Evolutionary conservation across 2,329 filamentous ascomycete species (phyloP).

Genomic region (Podosphaera fusca): DNA sequence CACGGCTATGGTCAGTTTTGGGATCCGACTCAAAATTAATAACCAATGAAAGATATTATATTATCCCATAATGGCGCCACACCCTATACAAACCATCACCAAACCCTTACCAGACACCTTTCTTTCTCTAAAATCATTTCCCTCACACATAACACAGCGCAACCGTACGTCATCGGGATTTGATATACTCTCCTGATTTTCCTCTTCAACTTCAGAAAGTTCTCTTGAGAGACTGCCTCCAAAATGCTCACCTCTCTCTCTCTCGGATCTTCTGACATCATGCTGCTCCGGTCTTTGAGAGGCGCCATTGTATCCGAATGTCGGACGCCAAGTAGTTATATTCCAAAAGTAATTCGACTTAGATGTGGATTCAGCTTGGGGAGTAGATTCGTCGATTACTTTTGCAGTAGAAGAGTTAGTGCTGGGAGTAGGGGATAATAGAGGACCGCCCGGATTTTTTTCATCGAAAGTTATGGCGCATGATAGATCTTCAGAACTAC

Average conservation of each 20-base stretch:
- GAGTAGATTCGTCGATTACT: slow-evolving; percentile 21
- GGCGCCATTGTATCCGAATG: slow-evolving; percentile 4
- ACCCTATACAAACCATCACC: slow-evolving; percentile 37
- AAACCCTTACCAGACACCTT: slow-evolving; percentile 28
- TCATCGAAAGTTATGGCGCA: not conserved
- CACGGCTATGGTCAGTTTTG: no score
- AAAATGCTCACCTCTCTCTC: slow-evolving; percentile 3
- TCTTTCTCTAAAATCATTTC: slow-evolving; percentile 37
- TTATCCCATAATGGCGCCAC: slow-evolving; percentile 17
- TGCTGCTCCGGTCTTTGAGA: slow-evolving; percentile 5
- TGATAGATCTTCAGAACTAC: not conserved
- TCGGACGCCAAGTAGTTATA: slow-evolving; percentile 25
- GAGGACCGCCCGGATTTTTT: not conserved
- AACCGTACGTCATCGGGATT: slow-evolving; percentile 22
- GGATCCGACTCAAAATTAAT: no score
- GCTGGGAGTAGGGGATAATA: slow-evolving; percentile 28
- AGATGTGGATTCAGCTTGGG: slow-evolving; percentile 19
- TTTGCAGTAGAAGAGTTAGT: slow-evolving; percentile 24
- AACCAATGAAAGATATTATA: no score
- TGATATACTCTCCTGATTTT: not conserved
- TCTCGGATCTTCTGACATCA: slow-evolving; percentile 17
- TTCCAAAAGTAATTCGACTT: slow-evolving; percentile 33
- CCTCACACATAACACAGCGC: slow-evolving; percentile 34
- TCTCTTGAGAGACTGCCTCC: not conserved
- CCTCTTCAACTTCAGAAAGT: not conserved